phyloP scores from a whole-genome alignment of 768 basidiomycete species.

The Melanogaster broomeanus region DNA sequence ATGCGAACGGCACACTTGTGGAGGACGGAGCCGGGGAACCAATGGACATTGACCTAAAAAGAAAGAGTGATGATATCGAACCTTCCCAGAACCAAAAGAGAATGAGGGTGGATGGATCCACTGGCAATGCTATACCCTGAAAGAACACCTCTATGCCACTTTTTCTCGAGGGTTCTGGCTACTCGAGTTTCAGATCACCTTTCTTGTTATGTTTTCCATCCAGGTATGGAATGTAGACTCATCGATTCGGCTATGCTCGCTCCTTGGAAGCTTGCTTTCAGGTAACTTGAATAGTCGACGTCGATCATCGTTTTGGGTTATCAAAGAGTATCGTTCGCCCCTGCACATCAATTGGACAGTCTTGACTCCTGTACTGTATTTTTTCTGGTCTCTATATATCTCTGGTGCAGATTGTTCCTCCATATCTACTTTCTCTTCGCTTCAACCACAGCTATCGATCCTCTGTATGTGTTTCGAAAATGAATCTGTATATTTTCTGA shows the following conservation, averaged over 20 bases:
- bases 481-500: constrained; percentile 15
- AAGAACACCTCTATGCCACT: constrained; percentile 27
- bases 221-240: constrained; percentile 30
- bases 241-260: constrained; percentile 26
- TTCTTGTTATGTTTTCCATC: constrained; percentile 23
- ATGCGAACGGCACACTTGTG: constrained; percentile 35
- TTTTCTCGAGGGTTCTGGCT: constrained; percentile 22
- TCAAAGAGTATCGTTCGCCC: constrained; percentile 24
- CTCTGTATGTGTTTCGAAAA: constrained; percentile 34
- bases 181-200: constrained; percentile 19
- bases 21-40: constrained; percentile 45
- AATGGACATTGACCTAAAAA: constrained; percentile 60
- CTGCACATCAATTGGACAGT: constrained; percentile 34
- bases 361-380: constrained; percentile 39
- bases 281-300: constrained; percentile 29
- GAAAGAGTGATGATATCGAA: constrained; percentile 57
- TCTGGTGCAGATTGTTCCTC: constrained; percentile 16
- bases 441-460: constrained; percentile 27
- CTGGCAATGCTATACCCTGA: constrained; percentile 57
- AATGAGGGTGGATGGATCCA: constrained; percentile 64
- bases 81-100: constrained; percentile 61
- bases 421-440: constrained; percentile 8
- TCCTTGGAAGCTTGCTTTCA: constrained; percentile 29
- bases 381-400: constrained; percentile 18
- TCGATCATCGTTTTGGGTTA: constrained; percentile 35